phyloP scores from a whole-genome alignment of 2,329 filamentous ascomycete species.

The Malbranchea cinnamomea region DNA sequence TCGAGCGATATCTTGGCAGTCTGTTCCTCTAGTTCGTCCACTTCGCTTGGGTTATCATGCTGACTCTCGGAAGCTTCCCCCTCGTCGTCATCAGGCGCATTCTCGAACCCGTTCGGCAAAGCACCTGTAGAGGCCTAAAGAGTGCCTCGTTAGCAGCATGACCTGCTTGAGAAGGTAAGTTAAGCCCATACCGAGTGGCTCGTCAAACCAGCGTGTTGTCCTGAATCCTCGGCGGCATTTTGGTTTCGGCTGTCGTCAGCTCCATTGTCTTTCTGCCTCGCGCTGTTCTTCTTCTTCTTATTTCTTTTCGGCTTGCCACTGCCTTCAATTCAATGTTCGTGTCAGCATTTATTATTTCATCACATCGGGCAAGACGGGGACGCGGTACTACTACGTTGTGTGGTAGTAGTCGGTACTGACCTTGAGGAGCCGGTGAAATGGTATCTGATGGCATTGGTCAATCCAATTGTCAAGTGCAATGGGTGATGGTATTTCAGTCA shows the following conservation, averaged over 20 bases:
- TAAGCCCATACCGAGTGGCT: no score
- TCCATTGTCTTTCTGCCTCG: slow-evolving; percentile 28
- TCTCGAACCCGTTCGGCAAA: no score
- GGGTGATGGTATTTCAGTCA: no score
- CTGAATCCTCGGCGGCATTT: no score
- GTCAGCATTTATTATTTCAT: background rate
- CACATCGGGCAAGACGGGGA: slow-evolving; percentile 1
- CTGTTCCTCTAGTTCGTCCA: slow-evolving; percentile 26
- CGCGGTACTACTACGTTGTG: slow-evolving; percentile 1
- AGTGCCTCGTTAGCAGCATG: no score
- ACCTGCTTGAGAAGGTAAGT: no score
- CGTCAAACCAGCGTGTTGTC: no score
- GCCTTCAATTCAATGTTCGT: slow-evolving; percentile 12
- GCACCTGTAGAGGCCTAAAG: no score
- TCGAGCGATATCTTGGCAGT: slow-evolving; percentile 19
- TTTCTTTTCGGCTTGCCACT: slow-evolving; percentile 41
- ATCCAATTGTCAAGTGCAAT: no score
- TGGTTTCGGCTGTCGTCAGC: slow-evolving; percentile 16
- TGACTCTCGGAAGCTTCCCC: no score
- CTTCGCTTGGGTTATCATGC: no score
- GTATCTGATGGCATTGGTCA: slow-evolving; percentile 9
- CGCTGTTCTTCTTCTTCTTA: slow-evolving; percentile 41
- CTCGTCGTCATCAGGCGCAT: no score
- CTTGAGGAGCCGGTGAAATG: slow-evolving; percentile 11
- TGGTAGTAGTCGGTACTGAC: slow-evolving; percentile 8